Percentiles rank a stretch among this genome's conserved stretches.
These are phyloP conservation scores for Rosa multiflora DNA, from an alignment of 306 rosid genomes.

Conservation along the genomic window DNA sequence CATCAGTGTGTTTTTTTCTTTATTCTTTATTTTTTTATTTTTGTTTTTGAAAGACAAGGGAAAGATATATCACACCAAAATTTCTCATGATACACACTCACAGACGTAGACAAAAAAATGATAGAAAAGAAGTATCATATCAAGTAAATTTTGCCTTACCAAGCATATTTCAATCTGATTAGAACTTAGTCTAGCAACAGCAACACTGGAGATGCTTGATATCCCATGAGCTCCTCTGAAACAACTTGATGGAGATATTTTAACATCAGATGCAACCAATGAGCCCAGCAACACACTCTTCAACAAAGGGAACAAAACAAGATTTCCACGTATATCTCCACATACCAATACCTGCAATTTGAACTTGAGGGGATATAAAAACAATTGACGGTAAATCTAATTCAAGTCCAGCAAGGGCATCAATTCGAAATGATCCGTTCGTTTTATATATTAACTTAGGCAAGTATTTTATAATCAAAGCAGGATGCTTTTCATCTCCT, in stretches of 20 bases:
- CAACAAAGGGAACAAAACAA: slow-evolving; percentile 69
- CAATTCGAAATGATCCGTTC: background rate
- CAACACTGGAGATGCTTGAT: slow-evolving; percentile 78
- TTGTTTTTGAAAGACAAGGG: background rate
- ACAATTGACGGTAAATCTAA: background rate
- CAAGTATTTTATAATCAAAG: background rate
- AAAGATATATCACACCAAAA: background rate
- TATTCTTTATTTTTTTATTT: no score
- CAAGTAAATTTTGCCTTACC: slow-evolving; percentile 38
- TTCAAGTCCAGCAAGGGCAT: background rate
- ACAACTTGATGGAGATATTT: slow-evolving; percentile 50
- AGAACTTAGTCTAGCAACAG: slow-evolving; percentile 40
- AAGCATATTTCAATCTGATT: slow-evolving; percentile 68
- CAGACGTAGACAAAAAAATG: no score
- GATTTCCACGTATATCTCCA: slow-evolving; percentile 95
- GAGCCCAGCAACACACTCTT: slow-evolving; percentile 43
- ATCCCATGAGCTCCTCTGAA: slow-evolving; percentile 97
- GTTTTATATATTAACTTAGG: background rate
- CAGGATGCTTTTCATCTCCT: background rate
- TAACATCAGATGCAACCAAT: slow-evolving; percentile 37
- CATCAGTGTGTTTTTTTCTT: no score
- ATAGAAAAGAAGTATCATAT: slow-evolving; percentile 11
- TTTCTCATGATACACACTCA: no score
- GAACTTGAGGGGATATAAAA: background rate
- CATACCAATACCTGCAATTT: slow-evolving; percentile 71